phyloP scores from a whole-genome alignment of 106 monocot genomes.

The Apostasia ramifera region DNA sequence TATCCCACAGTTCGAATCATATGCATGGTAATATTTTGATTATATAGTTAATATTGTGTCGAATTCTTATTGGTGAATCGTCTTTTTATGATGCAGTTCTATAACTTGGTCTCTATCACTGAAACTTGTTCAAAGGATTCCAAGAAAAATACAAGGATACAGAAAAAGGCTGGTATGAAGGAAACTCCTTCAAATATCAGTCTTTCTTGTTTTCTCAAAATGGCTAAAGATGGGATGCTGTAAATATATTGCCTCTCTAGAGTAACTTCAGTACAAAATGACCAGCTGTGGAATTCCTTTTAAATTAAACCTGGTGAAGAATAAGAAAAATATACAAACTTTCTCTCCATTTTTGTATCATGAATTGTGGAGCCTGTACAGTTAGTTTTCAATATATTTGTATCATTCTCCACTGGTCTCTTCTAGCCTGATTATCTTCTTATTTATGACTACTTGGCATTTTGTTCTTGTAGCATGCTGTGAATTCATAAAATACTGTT shows the following conservation, averaged over 20 bases:
- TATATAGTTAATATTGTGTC: not conserved
- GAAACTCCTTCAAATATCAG: slow-evolving; percentile 40
- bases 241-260: not conserved
- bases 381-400: too few species aligned
- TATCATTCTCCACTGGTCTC: too few species aligned
- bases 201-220: slow-evolving; percentile 55
- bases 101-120: slow-evolving; percentile 72
- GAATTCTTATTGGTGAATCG: not conserved
- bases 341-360: too few species aligned
- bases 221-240: slow-evolving; percentile 41
- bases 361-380: too few species aligned
- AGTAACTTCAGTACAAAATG: too few species aligned
- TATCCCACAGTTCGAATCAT: not conserved
- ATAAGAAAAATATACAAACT: too few species aligned
- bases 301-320: too few species aligned
- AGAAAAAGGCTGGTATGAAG: slow-evolving; percentile 43
- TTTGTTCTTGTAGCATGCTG: too few species aligned
- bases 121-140: slow-evolving; percentile 21
- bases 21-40: not conserved
- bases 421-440: too few species aligned
- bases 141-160: slow-evolving; percentile 67
- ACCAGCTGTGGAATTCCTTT: too few species aligned
- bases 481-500: too few species aligned
- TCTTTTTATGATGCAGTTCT: slow-evolving; percentile 46
- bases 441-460: too few species aligned